A percentile compares a stretch with the other conserved stretches of the same genome.
These are phyloP conservation scores for Aristolochia fimbriata DNA, from an alignment of 164 flowering plant genomes.

Conservation along the genomic window DNA sequence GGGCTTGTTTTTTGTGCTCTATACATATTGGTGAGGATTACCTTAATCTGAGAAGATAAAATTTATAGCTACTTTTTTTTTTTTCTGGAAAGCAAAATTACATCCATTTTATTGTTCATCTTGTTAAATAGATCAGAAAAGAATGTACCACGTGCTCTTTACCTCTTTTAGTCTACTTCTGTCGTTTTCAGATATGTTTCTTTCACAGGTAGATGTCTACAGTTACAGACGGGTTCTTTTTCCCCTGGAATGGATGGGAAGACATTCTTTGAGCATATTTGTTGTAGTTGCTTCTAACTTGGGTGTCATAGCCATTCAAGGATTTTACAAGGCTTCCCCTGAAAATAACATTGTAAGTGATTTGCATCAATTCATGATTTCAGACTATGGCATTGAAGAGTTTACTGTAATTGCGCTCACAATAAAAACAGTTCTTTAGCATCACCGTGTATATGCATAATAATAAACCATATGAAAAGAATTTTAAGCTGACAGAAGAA, in stretches of 20 bases:
- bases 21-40: slow-evolving; percentile 49
- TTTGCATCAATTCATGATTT: not conserved
- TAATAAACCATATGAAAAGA: not conserved
- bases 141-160: too few species aligned
- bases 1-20: slow-evolving; percentile 47
- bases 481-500: not conserved
- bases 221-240: slow-evolving; percentile 29
- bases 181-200: not conserved
- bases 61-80: not conserved
- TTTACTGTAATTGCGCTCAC: not conserved
- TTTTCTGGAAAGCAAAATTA: not conserved
- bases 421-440: too few species aligned
- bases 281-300: slow-evolving; percentile 56
- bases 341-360: slow-evolving; percentile 47
- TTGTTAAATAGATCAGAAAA: not conserved
- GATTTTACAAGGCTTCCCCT: slow-evolving; percentile 47
- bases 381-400: not conserved
- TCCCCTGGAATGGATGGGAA: slow-evolving; percentile 65
- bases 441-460: not conserved
- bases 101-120: not conserved
- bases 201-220: slow-evolving; percentile 50
- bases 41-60: not conserved
- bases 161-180: too few species aligned
- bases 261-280: slow-evolving; percentile 45
- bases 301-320: slow-evolving; percentile 47